Base-by-base conservation (phyloP, 2,329 filamentous ascomycete species). In the Mycosphaerella arachidis region DNA sequence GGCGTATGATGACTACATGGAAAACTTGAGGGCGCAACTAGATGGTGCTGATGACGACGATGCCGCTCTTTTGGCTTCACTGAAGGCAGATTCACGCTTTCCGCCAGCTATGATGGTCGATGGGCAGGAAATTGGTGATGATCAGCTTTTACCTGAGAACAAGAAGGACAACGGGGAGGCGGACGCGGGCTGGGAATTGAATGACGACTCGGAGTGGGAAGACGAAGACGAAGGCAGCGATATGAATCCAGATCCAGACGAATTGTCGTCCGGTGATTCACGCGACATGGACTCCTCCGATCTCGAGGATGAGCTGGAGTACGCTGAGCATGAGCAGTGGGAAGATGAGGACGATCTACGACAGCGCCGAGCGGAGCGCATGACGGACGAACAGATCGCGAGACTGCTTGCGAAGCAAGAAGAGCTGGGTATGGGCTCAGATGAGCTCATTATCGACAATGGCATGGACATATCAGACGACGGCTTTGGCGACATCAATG, bases 1-100 rank as follows among this genome's bases (percentile, higher is more conserved):
- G 86, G 66, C 82, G n/a, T 70, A 71, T 45, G 65, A 84, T 1
- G 89, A 92, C 68, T 92, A 92, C 67, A 86, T 91, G 68, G 81
- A 83, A 48, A 90, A 91, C 62, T 79, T 90, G 68, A 75, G 74
- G 18, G 79, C 68, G 18, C 66, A 70, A 57, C 54, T 69, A 27
- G 66, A 72, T 5, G 67, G 63, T 29, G 63, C 64, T 52, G 67
- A 67, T 27, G 54, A 66, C 18, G 59, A 58, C 4, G 59, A 63
- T 33, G 52, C 57, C 9, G 40, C 45, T 3, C 30, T 61, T 29
- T 16, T 63, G n/a, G 61, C 57, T 4, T 43, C 48, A 12, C 48
- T 63, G 18, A 58, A 57, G 27, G 46, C 57, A 2, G 53, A 29
- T 13, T 33, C 55, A 2, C 30, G 55, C 40, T 51, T 59, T 56